phyloP scores from a whole-genome alignment of 2,329 filamentous ascomycete species.

The Dactylellina parvicollis region DNA sequence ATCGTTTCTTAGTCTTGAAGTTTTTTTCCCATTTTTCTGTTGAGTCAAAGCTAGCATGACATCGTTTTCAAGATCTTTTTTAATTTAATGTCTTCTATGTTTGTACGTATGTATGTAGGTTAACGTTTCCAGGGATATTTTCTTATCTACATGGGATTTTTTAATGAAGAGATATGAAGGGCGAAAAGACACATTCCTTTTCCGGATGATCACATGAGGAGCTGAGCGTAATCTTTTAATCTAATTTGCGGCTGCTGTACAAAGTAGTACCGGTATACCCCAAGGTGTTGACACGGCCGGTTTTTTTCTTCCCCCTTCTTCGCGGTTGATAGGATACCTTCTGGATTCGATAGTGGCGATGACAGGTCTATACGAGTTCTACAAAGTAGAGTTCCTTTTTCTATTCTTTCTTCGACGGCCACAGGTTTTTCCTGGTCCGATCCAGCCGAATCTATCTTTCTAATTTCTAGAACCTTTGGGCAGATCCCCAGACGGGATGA shows the following conservation, averaged over 20 bases:
- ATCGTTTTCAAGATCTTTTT: not conserved
- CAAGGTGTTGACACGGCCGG: conserved; percentile 6
- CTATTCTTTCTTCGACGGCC: too few species aligned
- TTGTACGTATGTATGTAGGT: conserved; percentile 11
- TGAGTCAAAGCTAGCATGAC: not conserved
- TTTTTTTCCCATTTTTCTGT: conserved; percentile 9
- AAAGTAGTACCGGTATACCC: too few species aligned
- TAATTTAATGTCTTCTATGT: conserved; percentile 17
- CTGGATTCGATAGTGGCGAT: conserved; percentile 16
- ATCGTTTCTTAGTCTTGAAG: conserved; percentile 6
- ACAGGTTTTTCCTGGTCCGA: too few species aligned
- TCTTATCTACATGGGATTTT: conserved; percentile 23
- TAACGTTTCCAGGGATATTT: conserved; percentile 1
- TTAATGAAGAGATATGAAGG: conserved; percentile 10
- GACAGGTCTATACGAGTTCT: too few species aligned
- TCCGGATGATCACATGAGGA: conserved; percentile 5
- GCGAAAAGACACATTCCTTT: conserved; percentile 21
- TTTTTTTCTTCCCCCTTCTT: conserved; percentile 1
- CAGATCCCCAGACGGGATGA: too few species aligned
- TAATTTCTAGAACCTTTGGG: too few species aligned
- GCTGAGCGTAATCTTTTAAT: too few species aligned
- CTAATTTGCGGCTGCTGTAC: conserved; percentile 17
- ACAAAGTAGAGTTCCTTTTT: too few species aligned
- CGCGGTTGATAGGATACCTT: conserved; percentile 12
- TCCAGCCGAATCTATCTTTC: too few species aligned